Evolutionary conservation across 192 early-diverging fungal genomes (phyloP), one percentile per base, ranked within the genome.

Genomic region (Chytriomyces confervae): DNA sequence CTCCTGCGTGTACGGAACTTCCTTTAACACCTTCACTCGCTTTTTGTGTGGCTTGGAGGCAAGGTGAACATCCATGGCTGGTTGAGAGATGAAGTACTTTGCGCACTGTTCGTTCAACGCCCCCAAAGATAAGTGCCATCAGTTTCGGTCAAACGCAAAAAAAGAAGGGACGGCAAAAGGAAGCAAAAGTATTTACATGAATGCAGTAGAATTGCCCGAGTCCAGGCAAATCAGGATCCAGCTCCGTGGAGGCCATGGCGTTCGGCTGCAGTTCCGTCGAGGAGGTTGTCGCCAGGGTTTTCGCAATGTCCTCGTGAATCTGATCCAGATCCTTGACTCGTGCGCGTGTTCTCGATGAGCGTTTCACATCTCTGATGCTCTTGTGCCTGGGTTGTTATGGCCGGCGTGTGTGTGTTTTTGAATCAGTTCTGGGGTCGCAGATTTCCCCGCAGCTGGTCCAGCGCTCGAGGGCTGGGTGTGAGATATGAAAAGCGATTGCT

Each of bases 291-390:
- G 75, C 77, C 9, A 85, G 85, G 77, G 92, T 91, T 60, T 90
- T 84, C 82, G 53, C 61, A 11, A 98, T 81, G 84, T 97, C 95
- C 43, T 93, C 92, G 74, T 95, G 93, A 77, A 99, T 93, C 85
- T 97, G 95, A 88, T 99, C 97, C 7, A 99, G 84, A 87, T 97
- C 96, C 86, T 94, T 93, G 68, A 89, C 91, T 77, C 95, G 92
- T 43, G 92, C 91, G 79, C 93, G 90, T 61, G 95, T 97, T 68
- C 94, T 88, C 81, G 88, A 89, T 76, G 89, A 89, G 77, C 94
- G 91, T 81, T 92, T 92, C 64, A 93, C 83, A 86, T 96, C 95
- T 49, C 91, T 89, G 60, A 91, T 93, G 61, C 86, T 86, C 65
- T 87, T 80, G 72, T 91, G 87, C 60, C 77, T 87, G 36, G 36